Evolutionary conservation across 176 grass and related monocot species (phyloP), one percentile per base, ranked within the genome.

Genomic region (Lolium perenne): DNA sequence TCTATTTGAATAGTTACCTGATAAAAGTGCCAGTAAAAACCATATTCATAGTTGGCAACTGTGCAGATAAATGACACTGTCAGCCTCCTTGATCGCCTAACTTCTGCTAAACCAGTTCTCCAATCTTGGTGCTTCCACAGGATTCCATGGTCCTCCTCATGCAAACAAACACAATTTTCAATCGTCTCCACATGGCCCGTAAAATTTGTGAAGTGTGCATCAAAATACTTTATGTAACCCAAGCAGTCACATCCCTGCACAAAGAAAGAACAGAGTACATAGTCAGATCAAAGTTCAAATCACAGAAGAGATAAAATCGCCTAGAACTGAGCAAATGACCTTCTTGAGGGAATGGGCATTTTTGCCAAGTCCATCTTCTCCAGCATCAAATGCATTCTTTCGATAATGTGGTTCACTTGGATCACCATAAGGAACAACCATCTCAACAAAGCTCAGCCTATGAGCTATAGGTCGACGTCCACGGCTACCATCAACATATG

Each of bases 81-180:
- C 54, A 99, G 94, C 83, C 97, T 99, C 85, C 97, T 93, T 74
- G 97, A 99, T 21, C 97, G 86, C 87, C 97, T 94, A 85, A 97
- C 94, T 92, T 99, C 97, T 74, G 97, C 94, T 88, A 99, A 87
- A 40, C 97, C 97, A 76, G 97, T 99, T 86, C 97, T 95, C 97
- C 97, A 99, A 55, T 99, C 97, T 86, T 99, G 97, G 87, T 99
- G 97, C 87, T 99, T 99, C 97, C 97, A 99, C 76, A 99, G 91
- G 80, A 99, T 99, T 51, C 97, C 97, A 35, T 99, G 94, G 55
- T 99, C 97, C 85, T 99, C 97, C 90, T 99, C 97, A 71, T 99
- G 97, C 88, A 99, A 88, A 82, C 97, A 99, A 29, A 97, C 97
- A 77, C 97, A 99, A 49, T 99, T 99, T 80, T 99, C 97, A 88